Evolutionary conservation across 176 grass and related monocot genomes (phyloP).

Genomic region (Rhynchospora pubera): DNA sequence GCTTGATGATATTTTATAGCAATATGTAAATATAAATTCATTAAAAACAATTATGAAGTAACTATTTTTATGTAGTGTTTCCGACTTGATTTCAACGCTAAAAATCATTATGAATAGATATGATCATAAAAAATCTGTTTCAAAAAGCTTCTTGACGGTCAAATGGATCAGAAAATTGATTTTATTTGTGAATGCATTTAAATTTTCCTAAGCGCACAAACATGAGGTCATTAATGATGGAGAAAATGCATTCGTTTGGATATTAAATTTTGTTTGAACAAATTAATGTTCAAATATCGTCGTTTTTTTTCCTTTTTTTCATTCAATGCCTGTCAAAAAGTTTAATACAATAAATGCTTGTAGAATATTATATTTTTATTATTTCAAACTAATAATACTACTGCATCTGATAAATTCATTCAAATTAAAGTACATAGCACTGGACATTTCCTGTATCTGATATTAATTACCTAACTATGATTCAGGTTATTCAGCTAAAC

Average conservation of each 20-base stretch:
- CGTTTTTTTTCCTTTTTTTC: neutral
- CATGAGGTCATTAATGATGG: neutral
- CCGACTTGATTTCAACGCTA: neutral
- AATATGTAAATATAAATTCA: neutral
- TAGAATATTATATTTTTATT: too few relatives aligned
- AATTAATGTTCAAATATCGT: neutral
- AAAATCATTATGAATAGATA: neutral
- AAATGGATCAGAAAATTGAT: neutral
- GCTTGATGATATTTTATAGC: neutral
- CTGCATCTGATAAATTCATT: too few relatives aligned
- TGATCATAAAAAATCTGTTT: neutral
- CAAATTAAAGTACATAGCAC: too few relatives aligned
- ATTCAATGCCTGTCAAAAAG: neutral
- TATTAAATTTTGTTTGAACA: neutral
- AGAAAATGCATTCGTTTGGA: neutral
- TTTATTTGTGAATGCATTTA: neutral
- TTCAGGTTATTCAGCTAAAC: too few relatives aligned
- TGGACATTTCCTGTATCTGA: too few relatives aligned
- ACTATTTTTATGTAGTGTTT: neutral
- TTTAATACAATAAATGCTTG: neutral
- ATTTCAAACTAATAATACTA: too few relatives aligned
- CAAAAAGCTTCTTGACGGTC: neutral
- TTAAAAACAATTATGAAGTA: neutral
- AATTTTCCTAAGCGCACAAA: neutral
- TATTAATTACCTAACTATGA: too few relatives aligned